Base-by-base conservation (phyloP, 139 green algal species). In the Chlamydomonas sp. region DNA sequence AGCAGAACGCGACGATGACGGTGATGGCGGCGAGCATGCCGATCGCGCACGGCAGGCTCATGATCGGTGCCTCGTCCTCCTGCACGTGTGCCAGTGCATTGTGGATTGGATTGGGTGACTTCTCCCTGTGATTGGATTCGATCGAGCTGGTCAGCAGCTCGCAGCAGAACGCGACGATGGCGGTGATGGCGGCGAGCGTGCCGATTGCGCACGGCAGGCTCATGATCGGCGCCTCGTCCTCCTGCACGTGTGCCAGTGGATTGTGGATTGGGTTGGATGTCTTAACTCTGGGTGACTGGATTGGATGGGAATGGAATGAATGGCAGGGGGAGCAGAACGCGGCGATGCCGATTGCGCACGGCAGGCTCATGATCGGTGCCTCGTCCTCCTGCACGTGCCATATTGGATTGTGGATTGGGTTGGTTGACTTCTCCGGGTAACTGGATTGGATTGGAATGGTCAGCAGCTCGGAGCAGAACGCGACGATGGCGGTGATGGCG, bases 61-160 rank as follows among this genome's bases (percentile, higher is more conserved):
- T 76, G n/a, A 74, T 74, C 5, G 89, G 85, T 54, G 77, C 61
- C 24, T 83, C 81, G 16, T 78, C 64, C 24, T 84, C 82, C 16
- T 81, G 76, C 26, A 26, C 38, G 13, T 82, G 71, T n/a, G n/a
- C n/a, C n/a, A n/a, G n/a, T n/a, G n/a, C n/a, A n/a, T n/a, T n/a
- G n/a, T n/a, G n/a, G n/a, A n/a, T n/a, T n/a, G n/a, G n/a, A n/a
- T n/a, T n/a, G n/a, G n/a, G n/a, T n/a, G n/a, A n/a, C n/a, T n/a
- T n/a, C n/a, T n/a, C n/a, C n/a, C n/a, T n/a, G n/a, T 31, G 13
- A 35, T 50, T 5, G n/a, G n/a, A n/a, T n/a, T 92, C 82, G 31
- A 96, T 88, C 0, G 84, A 82, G 2, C 77, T 82, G 0, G 87
- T 93, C n/a, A 96, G 62, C 59, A 84, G 92, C 71, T 94, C 86